These are phyloP conservation scores for Leccinum variicolor DNA, from an alignment of 768 basidiomycete species.

Conservation along the genomic window DNA sequence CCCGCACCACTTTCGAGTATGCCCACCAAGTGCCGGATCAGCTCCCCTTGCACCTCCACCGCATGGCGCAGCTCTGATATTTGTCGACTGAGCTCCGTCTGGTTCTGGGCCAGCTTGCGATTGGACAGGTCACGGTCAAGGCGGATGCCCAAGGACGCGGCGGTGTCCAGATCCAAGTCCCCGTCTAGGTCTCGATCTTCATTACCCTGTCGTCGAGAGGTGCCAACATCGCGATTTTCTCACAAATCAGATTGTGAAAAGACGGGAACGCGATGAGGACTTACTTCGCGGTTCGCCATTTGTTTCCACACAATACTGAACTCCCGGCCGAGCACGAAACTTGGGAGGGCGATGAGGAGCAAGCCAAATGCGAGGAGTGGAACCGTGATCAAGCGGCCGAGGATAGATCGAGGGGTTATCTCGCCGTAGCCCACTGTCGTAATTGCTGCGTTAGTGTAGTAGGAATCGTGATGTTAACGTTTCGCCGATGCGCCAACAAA, in stretches of 20 bases:
- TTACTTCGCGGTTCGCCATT: conserved; percentile 56
- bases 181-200: not conserved
- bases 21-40: conserved; percentile 36
- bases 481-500: not conserved
- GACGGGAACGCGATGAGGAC: conserved; percentile 3
- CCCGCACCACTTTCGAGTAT: conserved; percentile 10
- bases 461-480: not conserved
- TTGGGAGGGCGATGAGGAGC: conserved; percentile 84
- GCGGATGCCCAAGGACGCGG: conserved; percentile 4
- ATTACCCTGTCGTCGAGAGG: not conserved
- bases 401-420: conserved; percentile 81
- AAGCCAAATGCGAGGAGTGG: conserved; percentile 87
- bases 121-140: conserved; percentile 47
- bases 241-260: not conserved
- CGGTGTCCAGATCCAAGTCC: conserved; percentile 1
- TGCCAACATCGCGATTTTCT: not conserved
- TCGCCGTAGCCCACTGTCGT: conserved; percentile 92
- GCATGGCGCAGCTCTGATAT: conserved; percentile 53
- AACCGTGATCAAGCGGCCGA: conserved; percentile 83
- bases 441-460: conserved; percentile 50
- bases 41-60: conserved; percentile 57
- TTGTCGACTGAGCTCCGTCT: conserved; percentile 62
- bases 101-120: conserved; percentile 61
- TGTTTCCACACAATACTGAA: conserved; percentile 89
- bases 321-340: conserved; percentile 88